Evolutionary conservation across 2,329 filamentous ascomycete species (phyloP), one percentile per base, ranked within the genome.

Genomic region (Diaporthe humulicola): DNA sequence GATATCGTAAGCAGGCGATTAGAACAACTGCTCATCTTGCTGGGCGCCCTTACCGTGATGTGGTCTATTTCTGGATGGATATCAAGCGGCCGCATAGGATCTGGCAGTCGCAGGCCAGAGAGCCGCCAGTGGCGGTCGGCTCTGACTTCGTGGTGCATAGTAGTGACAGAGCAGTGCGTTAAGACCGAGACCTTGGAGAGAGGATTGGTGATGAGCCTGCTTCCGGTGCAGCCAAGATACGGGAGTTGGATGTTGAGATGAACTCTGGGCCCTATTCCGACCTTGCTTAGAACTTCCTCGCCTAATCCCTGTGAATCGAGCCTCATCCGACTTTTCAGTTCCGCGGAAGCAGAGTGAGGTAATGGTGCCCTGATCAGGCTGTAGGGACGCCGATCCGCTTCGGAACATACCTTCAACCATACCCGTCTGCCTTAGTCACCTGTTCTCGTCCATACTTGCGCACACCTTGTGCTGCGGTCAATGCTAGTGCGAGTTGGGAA

Each of bases 71-170:
- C 69, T 7, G 69, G 69, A 45, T 71, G 69, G 14, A 71, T 12
- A 25, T 71, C 38, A 36, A 57, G 45, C 30, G 57, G 56, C 28
- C 69, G 30, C 69, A 71, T 71, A 8, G 69, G 69, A 50, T 71
- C 57, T 22, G 56, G 69, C 14, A 71, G 40, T n/a, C 54, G 70
- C 19, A 71, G 40, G 25, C 57, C 42, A 2, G 70, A 52, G 33
- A 60, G 45, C 40, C 70, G 54, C 56, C 56, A 71, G 4, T 45
- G 45, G 40, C 45, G 56, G 19, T 60, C 56, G 28, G 28, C 45
- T n/a, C 33, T 52, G 56, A 28, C 1, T 17, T 50, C 45, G 12
- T 52, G 56, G 30, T 50, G 54, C 70, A 71, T 71, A 3, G 17
- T 30, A 30, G 36, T n/a, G n/a, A 15, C 40, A 25, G 42, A 22